Evolutionary conservation across 306 rosid genomes (phyloP).

Genomic region (Quercus gilva): DNA sequence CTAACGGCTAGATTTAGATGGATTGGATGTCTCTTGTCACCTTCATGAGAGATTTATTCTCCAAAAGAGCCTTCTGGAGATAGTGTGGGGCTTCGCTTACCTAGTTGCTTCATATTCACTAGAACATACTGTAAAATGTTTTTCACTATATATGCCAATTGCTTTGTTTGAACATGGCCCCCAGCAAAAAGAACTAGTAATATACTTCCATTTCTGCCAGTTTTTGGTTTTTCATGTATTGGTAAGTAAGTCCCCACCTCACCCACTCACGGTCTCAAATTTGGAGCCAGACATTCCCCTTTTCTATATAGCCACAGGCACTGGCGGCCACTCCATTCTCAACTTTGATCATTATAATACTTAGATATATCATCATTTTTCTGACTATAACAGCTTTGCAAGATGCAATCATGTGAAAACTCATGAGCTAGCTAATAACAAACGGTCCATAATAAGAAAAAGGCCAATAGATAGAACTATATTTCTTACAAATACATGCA

Average conservation of each 20-base stretch:
- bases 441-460: neutral
- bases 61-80: neutral
- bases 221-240: neutral
- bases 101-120: neutral
- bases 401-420: neutral
- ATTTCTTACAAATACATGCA: constrained; percentile 38
- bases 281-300: neutral
- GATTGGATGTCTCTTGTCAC: too few relatives aligned
- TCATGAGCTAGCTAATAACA: neutral
- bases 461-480: neutral
- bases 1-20: too few relatives aligned
- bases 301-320: neutral
- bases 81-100: neutral
- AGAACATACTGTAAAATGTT: neutral
- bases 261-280: neutral
- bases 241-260: neutral
- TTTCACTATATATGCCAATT: neutral
- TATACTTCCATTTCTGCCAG: neutral
- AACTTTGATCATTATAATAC: neutral
- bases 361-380: neutral
- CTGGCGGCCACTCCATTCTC: neutral
- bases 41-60: too few relatives aligned
- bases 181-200: neutral
- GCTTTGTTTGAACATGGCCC: neutral
- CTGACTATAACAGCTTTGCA: neutral